Conservation (phyloP, 495 filamentous ascomycete genomes). For the Penicillium bialowiezense region DNA sequence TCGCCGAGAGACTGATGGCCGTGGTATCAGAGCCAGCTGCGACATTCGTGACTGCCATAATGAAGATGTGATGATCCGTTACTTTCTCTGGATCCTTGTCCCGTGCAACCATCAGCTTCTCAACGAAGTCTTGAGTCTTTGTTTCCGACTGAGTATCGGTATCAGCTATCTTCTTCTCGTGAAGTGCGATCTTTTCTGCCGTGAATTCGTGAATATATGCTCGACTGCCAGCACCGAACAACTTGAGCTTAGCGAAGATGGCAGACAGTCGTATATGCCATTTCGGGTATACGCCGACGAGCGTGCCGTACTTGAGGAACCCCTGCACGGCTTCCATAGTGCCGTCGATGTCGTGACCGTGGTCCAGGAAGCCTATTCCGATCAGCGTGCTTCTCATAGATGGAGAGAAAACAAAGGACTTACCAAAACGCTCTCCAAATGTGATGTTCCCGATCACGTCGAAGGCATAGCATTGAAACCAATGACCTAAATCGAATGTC, state of each 20-base stretch:
- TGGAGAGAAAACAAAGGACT: slow-evolving; percentile 1
- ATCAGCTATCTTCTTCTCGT: slow-evolving; percentile 17
- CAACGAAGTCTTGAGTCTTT: slow-evolving; percentile 40
- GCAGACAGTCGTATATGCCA: slow-evolving; percentile 44
- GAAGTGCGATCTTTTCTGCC: slow-evolving; percentile 37
- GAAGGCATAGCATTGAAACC: slow-evolving; percentile 59
- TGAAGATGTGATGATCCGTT: slow-evolving; percentile 47
- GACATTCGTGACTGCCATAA: slow-evolving; percentile 52
- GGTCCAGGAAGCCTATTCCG: slow-evolving; percentile 52
- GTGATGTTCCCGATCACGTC: slow-evolving; percentile 67
- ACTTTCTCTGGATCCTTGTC: slow-evolving; percentile 56
- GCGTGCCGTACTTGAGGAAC: slow-evolving; percentile 54
- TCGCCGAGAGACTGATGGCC: slow-evolving; percentile 46
- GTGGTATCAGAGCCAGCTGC: slow-evolving; percentile 57
- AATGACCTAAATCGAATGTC: slow-evolving; percentile 46
- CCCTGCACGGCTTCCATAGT: slow-evolving; percentile 54
- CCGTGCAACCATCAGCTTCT: slow-evolving; percentile 56
- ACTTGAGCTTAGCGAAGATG: slow-evolving; percentile 35
- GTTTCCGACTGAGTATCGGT: slow-evolving; percentile 2
- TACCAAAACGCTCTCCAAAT: slow-evolving; percentile 57
- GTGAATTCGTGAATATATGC: slow-evolving; percentile 45
- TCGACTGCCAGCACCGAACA: slow-evolving; percentile 40
- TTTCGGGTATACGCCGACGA: slow-evolving; percentile 47
- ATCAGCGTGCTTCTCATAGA: neutral
- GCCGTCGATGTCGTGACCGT: slow-evolving; percentile 62